Percentiles rank a stretch among this genome's conserved stretches.
Conservation (phyloP, 1,284 basidiomycete genomes). For the Apiotrichum montevideense region DNA sequence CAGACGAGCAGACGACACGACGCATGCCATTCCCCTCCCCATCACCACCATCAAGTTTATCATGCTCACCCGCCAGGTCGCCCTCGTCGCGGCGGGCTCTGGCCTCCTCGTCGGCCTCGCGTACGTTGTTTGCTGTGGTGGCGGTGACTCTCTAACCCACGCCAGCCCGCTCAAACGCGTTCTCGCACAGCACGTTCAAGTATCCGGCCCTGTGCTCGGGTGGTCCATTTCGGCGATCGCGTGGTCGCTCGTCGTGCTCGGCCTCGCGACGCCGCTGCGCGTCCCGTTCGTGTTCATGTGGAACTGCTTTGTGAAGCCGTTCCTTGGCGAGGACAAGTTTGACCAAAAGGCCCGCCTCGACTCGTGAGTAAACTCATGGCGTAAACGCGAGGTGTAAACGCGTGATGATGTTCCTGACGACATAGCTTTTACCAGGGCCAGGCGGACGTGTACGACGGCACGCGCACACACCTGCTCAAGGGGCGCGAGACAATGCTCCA, state of each 20-base stretch:
- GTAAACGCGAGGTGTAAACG: too few relatives aligned
- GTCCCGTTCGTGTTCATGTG: conserved; percentile 42
- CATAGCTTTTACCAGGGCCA: conserved; percentile 59
- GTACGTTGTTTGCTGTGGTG: not conserved
- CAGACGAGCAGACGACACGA: too few relatives aligned
- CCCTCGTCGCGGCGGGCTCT: conserved; percentile 6
- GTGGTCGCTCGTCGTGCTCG: conserved; percentile 19
- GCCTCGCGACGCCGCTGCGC: conserved; percentile 17
- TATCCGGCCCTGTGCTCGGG: conserved; percentile 18
- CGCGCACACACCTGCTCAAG: conserved; percentile 57
- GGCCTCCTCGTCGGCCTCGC: conserved; percentile 6
- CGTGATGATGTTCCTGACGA: not conserved
- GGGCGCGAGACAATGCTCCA: conserved; percentile 65
- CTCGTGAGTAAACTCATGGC: conserved; percentile 13
- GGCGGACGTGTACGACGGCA: conserved; percentile 64
- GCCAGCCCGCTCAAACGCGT: conserved; percentile 27
- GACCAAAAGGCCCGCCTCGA: conserved; percentile 46
- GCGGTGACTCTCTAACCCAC: not conserved
- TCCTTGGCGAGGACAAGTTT: conserved; percentile 29
- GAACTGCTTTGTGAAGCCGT: conserved; percentile 50
- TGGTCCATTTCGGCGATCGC: conserved; percentile 23
- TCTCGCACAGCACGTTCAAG: conserved; percentile 18
- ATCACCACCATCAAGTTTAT: not conserved
- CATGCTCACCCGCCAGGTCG: not conserved
- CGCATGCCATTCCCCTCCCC: too few relatives aligned